Evolutionary conservation across 176 grass and related monocot genomes (phyloP).

Genomic region (Areca catechu): DNA sequence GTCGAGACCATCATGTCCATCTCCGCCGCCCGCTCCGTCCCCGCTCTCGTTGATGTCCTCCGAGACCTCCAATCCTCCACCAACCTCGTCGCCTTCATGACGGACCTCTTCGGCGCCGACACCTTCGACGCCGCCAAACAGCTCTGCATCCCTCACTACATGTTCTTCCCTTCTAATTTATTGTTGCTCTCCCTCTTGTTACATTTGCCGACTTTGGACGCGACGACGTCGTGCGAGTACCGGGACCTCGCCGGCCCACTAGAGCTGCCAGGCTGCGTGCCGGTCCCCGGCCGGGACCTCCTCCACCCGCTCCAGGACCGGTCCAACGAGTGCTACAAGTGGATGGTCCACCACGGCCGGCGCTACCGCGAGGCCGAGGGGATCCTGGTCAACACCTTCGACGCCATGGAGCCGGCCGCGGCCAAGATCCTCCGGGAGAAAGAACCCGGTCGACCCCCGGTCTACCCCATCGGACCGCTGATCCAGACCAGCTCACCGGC

Average conservation of each 20-base stretch:
- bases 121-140: slow-evolving; percentile 24
- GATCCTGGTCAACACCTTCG: slow-evolving; percentile 16
- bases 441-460: not conserved
- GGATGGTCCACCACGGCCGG: slow-evolving; percentile 4
- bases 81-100: slow-evolving; percentile 25
- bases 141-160: slow-evolving; percentile 34
- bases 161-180: slow-evolving; percentile 37
- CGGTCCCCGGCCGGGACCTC: slow-evolving; percentile 36
- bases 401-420: slow-evolving; percentile 10
- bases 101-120: slow-evolving; percentile 28
- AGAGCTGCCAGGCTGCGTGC: slow-evolving; percentile 45
- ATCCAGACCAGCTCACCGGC: too few species aligned
- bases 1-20: slow-evolving; percentile 4
- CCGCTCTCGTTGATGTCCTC: slow-evolving; percentile 21
- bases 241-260: slow-evolving; percentile 42
- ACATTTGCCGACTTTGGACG: slow-evolving; percentile 21
- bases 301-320: slow-evolving; percentile 28
- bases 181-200: slow-evolving; percentile 15
- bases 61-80: slow-evolving; percentile 10
- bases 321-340: not conserved
- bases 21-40: slow-evolving; percentile 14
- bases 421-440: not conserved
- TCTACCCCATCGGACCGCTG: not conserved
- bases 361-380: slow-evolving; percentile 9
- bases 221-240: slow-evolving; percentile 29